Evolutionary conservation across 139 green algal genomes (phyloP), one percentile per base, ranked within the genome.

Genomic region (Coccomyxa sp.): DNA sequence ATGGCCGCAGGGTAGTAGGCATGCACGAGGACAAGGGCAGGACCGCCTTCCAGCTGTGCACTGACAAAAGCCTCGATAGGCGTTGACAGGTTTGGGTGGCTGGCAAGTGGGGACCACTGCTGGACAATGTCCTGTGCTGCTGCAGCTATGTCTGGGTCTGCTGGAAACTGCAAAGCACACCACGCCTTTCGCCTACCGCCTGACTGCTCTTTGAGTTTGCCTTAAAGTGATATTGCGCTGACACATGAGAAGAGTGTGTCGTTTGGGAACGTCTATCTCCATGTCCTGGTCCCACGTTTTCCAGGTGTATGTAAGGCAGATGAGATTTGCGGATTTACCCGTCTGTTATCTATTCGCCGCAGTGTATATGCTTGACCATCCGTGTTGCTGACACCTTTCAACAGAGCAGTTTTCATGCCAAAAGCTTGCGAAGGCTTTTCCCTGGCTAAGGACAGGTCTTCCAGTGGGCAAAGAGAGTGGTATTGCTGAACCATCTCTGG

Each of bases 391-490:
- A 98, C 71, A 8, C 83, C 94, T 78, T 98, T 98, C 73, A 96
- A 34, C 8, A 95, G 82, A 31, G 68, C 40, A 8, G 81, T 92
- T 41, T 84, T 79, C 39, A 96, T 74, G 24, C 92, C 92, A 80
- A 93, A 83, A 8, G 33, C 71, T 37, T 77, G 39, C 29, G 81
- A 83, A 24, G 82, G 75, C 6, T 78, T 55, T 31, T 89, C 87
- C 8, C 80, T 74, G 22, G 74, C 85, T 0, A 29, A 8, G 10
- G 64, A 40, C 40, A 88, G 54, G 40, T 90, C 88, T 75, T 96
- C 92, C 76, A 96, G 82, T 0, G 92, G 94, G 79, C 89, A 95
- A 36, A 98, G 83, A 12, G 86, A 90, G 89, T 98, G 94, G 85
- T 93, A 98, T 55, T 82, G 68, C 40, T 86, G 78, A 41, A 97